Evolutionary conservation across 352 stramenopile species (phyloP).

Genomic region (Globisporangium recalcitrans): DNA sequence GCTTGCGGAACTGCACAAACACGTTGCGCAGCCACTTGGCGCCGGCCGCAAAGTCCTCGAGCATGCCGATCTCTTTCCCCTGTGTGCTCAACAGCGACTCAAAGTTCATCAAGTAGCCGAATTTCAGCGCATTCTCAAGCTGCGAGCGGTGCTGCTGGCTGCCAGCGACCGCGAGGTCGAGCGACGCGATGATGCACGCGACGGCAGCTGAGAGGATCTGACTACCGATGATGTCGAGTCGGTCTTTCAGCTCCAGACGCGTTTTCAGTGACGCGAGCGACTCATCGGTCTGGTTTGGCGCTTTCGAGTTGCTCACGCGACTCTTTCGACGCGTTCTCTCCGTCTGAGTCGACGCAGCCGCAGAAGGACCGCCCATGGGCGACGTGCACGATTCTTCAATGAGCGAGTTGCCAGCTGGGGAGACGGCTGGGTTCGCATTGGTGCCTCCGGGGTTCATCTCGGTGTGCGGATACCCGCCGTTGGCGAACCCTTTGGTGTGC

Average conservation of each 20-base stretch:
- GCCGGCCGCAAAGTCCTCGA: slow-evolving; percentile 86
- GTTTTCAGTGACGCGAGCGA: slow-evolving; percentile 54
- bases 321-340: slow-evolving; percentile 18
- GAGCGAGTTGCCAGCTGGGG: slow-evolving; percentile 28
- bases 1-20: slow-evolving; percentile 68
- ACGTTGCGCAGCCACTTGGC: slow-evolving; percentile 78
- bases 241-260: slow-evolving; percentile 65
- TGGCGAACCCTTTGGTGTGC: slow-evolving; percentile 78
- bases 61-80: slow-evolving; percentile 94
- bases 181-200: slow-evolving; percentile 57
- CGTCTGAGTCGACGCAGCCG: slow-evolving; percentile 21
- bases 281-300: slow-evolving; percentile 22
- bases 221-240: slow-evolving; percentile 61
- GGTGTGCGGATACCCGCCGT: slow-evolving; percentile 45
- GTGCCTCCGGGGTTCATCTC: slow-evolving; percentile 6
- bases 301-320: slow-evolving; percentile 16
- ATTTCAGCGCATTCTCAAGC: slow-evolving; percentile 43
- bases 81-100: slow-evolving; percentile 87
- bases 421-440: slow-evolving; percentile 18
- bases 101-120: slow-evolving; percentile 77
- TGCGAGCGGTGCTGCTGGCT: slow-evolving; percentile 56
- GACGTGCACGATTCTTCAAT: slow-evolving; percentile 23
- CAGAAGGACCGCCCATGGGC: slow-evolving; percentile 23
- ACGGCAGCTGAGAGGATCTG: slow-evolving; percentile 69
- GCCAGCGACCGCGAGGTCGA: slow-evolving; percentile 56